Evolutionary conservation across 2,329 filamentous ascomycete genomes (phyloP), one percentile per base, ranked within the genome.

Genomic region (Metarhizium sp.): DNA sequence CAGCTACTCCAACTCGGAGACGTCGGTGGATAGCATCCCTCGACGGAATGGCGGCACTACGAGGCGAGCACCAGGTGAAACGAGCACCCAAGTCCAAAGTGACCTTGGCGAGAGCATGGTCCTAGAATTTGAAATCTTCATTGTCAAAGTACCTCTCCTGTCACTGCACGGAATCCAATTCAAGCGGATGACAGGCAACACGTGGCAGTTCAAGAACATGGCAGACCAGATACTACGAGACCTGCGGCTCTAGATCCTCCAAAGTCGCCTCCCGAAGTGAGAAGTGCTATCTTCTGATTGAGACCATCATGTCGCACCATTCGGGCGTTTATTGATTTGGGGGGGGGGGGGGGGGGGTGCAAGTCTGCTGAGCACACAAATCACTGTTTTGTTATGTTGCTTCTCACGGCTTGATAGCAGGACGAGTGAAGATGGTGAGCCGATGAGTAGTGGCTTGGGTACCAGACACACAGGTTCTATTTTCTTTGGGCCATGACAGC

Each of bases 201-300:
- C 94, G 57, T 97, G 92, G 92, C 92, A 96, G 71, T 99, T 95
- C 75, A 96, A 96, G 77, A 92, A 90, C 66, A 95, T 97, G 91
- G 94, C 94, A 40, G 92, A 96, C 71, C 91, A 91, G 64, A 96
- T 99, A 64, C 76, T 99, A 62, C 84, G 87, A 66, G 91, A 94
- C 69, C 74, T 99, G 62, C 85, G 85, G 67, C 79, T 97, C 59
- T 96, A 74, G 75, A 59, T n/a, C n/a, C 43, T 6, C 40, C 32
- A 10, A 18, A 14, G 43, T 11, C 16, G 36, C 30, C n/a, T 34
- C 25, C 45, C 29, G 38, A 46, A 14, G 32, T 14, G n/a, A 11
- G 18, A 14, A 50, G n/a, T 18, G 13, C 13, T 49, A 8, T 49
- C n/a, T 4, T 30, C n/a, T 52, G 18, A 43, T 20, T 20, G 3